Evolutionary conservation across 2,329 filamentous ascomycete genomes (phyloP), one percentile per base, ranked within the genome.

Genomic region (Penicillium rolfsii): DNA sequence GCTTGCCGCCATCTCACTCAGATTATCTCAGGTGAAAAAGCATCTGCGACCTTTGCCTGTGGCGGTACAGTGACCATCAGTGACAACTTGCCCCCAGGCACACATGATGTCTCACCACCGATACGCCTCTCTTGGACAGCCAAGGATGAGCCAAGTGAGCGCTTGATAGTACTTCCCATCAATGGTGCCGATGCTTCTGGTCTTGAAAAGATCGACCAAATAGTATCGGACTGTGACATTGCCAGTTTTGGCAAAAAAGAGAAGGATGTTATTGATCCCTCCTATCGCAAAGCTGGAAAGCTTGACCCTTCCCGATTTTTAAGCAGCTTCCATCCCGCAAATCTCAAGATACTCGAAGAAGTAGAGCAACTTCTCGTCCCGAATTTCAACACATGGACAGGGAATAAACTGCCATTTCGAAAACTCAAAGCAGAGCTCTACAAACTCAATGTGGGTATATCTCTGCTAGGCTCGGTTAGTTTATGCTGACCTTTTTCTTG

Each of bases 381-480:
- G 0, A 74, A 65, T 1, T 60, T 68, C 4, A 68, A 60, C 5
- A 65, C 4, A 3, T 6, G 62, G 2, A 19, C 4, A 0, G 57
- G 68, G 0, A 65, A 71, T 14, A 19, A 40, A 4, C 12, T 66
- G 7, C 57, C 57, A 3, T 69, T 65, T 24, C 66, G 73, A 0
- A 77, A 77, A 6, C 71, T 87, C 1, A 72, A 71, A 4, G 84
- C 84, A 0, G 83, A 87, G 71, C 71, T 87, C 24, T 86, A 85
- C 68, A 86, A 86, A 62, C 70, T 87, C 19, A 87, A 87, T 64
- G 81, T 84, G 55, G 48, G 70, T 64, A 5, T 52, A 24, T 26
- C 19, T 7, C 9, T 8, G 4, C 16, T 9, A 22, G 4, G 14
- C 2, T 50, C 16, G 14, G 5, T 33, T 4, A 11, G 30, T 49